Percentiles rank a stretch among this genome's conserved stretches.
These are phyloP conservation scores for Ceratocystis huliohia DNA, from an alignment of 2,329 filamentous ascomycete genomes.

Conservation along the genomic window DNA sequence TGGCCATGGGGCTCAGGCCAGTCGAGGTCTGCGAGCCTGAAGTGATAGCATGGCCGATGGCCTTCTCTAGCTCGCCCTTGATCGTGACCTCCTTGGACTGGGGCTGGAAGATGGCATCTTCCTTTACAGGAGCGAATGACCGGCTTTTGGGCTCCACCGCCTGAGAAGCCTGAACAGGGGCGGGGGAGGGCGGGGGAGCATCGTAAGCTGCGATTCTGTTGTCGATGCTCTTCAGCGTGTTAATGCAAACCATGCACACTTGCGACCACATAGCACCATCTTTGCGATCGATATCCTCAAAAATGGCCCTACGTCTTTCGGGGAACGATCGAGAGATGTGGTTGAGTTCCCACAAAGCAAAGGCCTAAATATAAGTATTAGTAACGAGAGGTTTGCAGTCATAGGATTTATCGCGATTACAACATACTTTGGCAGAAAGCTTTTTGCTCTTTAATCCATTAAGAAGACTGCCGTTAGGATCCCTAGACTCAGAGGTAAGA, in stretches of 20 bases:
- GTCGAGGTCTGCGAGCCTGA: conserved; percentile 38
- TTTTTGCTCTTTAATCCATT: conserved; percentile 77
- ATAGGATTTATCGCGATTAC: neutral
- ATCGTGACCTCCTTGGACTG: conserved; percentile 30
- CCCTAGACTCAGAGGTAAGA: conserved; percentile 71
- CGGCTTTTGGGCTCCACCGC: conserved; percentile 28
- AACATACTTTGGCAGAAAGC: conserved; percentile 53
- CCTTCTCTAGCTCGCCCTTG: conserved; percentile 35
- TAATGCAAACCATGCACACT: conserved; percentile 55
- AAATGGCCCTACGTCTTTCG: conserved; percentile 68
- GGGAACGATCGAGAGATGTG: conserved; percentile 65
- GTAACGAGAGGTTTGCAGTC: neutral
- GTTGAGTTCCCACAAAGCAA: conserved; percentile 83
- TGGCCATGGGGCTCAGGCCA: conserved; percentile 39
- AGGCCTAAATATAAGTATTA: conserved; percentile 40
- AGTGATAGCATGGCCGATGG: conserved; percentile 33
- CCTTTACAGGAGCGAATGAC: conserved; percentile 32
- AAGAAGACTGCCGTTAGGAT: conserved; percentile 80
- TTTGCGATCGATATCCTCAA: conserved; percentile 72
- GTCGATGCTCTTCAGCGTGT: conserved; percentile 54
- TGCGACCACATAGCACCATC: conserved; percentile 74
- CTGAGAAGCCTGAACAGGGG: conserved; percentile 20
- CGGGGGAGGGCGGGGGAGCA: conserved; percentile 31
- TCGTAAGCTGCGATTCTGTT: conserved; percentile 47
- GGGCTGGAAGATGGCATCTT: conserved; percentile 36